Percentiles rank a stretch among this genome's conserved stretches.
Evolutionary conservation across 140 eudicot species (phyloP).

Genomic region (Anethum foeniculum): DNA sequence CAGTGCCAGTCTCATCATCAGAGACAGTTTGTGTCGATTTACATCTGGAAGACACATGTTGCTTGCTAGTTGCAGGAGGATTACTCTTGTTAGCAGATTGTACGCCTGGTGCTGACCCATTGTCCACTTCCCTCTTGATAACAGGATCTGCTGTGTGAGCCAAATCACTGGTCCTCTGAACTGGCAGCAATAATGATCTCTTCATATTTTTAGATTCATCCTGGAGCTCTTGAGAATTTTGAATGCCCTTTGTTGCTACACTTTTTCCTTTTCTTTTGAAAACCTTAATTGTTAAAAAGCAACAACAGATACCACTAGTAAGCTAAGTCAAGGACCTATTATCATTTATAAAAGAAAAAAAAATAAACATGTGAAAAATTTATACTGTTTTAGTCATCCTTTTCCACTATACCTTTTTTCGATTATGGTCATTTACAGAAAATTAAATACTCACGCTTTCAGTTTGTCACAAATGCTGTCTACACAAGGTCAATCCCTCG

Average conservation of each 20-base stretch:
- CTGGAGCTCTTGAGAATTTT: constrained; percentile 41
- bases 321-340: background rate
- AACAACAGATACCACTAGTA: background rate
- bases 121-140: constrained; percentile 31
- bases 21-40: constrained; percentile 43
- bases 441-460: background rate
- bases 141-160: constrained; percentile 16
- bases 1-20: constrained; percentile 51
- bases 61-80: constrained; percentile 35
- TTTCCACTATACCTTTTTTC: background rate
- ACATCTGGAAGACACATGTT: constrained; percentile 23
- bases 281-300: constrained; percentile 19
- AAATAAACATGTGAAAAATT: background rate
- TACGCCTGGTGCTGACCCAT: constrained; percentile 31
- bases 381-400: background rate
- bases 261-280: constrained; percentile 64
- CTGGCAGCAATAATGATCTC: constrained; percentile 28
- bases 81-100: constrained; percentile 26
- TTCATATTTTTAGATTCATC: constrained; percentile 43
- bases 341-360: background rate
- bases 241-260: constrained; percentile 33
- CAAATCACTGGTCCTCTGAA: constrained; percentile 41
- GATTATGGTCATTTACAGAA: background rate
- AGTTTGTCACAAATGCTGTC: background rate
- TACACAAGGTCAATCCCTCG: background rate